Conservation (phyloP, 257 asterid species). For the Oldenlandia corymbosa region DNA sequence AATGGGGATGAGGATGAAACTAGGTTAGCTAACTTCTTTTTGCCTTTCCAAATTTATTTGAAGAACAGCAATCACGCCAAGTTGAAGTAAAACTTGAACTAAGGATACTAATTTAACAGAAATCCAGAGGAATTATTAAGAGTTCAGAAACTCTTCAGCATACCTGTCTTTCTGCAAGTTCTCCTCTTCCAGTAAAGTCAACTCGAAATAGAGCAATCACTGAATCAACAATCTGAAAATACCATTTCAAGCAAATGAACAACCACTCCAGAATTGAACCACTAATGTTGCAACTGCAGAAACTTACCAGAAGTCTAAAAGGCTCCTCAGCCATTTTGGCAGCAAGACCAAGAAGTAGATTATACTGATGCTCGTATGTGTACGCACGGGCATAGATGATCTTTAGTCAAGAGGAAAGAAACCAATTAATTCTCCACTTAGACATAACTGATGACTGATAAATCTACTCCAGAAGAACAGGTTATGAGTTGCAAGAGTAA, state of each 20-base stretch:
- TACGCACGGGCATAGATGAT: conserved; percentile 98
- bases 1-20: conserved; percentile 12
- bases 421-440: neutral
- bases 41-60: no score
- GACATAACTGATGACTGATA: neutral
- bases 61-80: no score
- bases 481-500: conserved; percentile 7
- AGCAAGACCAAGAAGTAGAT: conserved; percentile 91
- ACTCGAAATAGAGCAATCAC: conserved; percentile 94
- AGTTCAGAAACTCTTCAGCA: neutral
- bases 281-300: conserved; percentile 3
- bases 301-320: conserved; percentile 83
- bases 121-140: conserved; percentile 15
- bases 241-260: conserved; percentile 17
- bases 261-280: conserved; percentile 6
- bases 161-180: conserved; percentile 97
- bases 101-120: neutral
- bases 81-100: no score
- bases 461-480: neutral
- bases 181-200: conserved; percentile 98
- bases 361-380: conserved; percentile 98
- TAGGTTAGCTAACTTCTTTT: no score
- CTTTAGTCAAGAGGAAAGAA: conserved; percentile 25
- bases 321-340: conserved; percentile 99
- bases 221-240: conserved; percentile 84